These are phyloP conservation scores for Ganoderma multipileum DNA, from an alignment of 1,284 basidiomycete species.

Conservation along the genomic window DNA sequence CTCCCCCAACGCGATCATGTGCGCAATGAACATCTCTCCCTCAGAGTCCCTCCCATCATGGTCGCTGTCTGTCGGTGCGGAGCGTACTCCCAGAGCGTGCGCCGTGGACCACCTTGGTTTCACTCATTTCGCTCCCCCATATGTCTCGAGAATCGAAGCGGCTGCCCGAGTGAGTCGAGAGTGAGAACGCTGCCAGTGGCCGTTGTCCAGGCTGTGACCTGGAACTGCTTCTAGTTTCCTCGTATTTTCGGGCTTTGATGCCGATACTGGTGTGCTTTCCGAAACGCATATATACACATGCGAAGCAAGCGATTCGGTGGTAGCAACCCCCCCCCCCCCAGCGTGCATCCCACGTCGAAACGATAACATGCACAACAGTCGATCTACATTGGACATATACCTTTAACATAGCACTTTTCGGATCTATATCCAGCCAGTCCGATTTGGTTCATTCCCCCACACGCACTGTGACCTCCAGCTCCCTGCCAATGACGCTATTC, in stretches of 20 bases:
- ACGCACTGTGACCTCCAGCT: background rate
- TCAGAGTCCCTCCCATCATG: background rate
- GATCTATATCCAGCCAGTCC: background rate
- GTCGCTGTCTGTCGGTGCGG: background rate
- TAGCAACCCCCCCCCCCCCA: background rate
- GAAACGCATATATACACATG: background rate
- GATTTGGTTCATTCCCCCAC: background rate
- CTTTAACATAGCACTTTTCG: too few species aligned
- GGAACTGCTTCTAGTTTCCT: background rate
- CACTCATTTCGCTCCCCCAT: too few species aligned
- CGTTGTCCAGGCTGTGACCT: background rate
- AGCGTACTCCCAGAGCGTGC: background rate
- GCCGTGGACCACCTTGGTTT: background rate
- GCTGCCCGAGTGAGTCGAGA: too few species aligned
- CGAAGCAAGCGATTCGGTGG: background rate
- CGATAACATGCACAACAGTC: background rate
- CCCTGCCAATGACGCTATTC: background rate
- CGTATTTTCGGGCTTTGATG: background rate
- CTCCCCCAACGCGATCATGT: conserved; percentile 1
- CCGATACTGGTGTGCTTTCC: background rate
- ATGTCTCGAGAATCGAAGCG: background rate
- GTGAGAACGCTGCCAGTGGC: background rate
- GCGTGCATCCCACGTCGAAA: background rate
- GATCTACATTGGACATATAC: too few species aligned
- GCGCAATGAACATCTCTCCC: background rate